Evolutionary conservation across 202 grass and related monocot species (phyloP).

Genomic region (Cymbopogon flexuosus): DNA sequence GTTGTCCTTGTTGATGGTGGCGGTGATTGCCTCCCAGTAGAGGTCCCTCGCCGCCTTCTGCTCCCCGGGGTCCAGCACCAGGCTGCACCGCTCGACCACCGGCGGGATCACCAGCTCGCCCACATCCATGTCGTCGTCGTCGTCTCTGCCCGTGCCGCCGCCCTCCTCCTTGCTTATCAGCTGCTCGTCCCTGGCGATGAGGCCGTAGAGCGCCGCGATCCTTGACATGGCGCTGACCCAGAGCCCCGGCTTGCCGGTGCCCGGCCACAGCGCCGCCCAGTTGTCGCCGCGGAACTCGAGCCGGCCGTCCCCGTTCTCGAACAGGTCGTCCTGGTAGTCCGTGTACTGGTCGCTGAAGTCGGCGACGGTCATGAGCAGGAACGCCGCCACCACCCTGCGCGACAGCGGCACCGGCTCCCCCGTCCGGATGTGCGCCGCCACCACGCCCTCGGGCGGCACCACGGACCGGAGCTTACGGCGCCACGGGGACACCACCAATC

Average conservation of each 20-base stretch:
- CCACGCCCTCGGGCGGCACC: background rate
- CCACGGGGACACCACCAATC: background rate
- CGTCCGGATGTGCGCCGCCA: constrained; percentile 24
- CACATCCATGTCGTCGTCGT: background rate
- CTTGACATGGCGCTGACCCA: constrained; percentile 59
- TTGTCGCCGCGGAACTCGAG: constrained; percentile 37
- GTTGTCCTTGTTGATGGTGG: too few relatives aligned
- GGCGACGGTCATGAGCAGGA: constrained; percentile 56
- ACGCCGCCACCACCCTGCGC: constrained; percentile 36
- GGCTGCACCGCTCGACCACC: constrained; percentile 14
- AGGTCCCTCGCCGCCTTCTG: constrained; percentile 23
- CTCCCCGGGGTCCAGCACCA: constrained; percentile 5
- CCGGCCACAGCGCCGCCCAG: constrained; percentile 53
- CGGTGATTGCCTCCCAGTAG: constrained; percentile 14
- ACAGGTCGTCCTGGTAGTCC: constrained; percentile 65
- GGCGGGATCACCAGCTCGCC: constrained; percentile 1
- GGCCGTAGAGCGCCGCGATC: constrained; percentile 37
- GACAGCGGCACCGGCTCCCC: constrained; percentile 53
- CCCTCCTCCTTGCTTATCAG: too few relatives aligned
- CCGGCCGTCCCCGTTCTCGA: constrained; percentile 41
- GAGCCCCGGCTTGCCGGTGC: constrained; percentile 49
- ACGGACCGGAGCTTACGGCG: background rate
- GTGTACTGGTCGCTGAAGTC: constrained; percentile 68
- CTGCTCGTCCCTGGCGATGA: constrained; percentile 50
- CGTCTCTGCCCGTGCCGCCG: too few relatives aligned